Evolutionary conservation across 1,284 basidiomycete genomes (phyloP).

Genomic region (Xerocomus minutiporus): DNA sequence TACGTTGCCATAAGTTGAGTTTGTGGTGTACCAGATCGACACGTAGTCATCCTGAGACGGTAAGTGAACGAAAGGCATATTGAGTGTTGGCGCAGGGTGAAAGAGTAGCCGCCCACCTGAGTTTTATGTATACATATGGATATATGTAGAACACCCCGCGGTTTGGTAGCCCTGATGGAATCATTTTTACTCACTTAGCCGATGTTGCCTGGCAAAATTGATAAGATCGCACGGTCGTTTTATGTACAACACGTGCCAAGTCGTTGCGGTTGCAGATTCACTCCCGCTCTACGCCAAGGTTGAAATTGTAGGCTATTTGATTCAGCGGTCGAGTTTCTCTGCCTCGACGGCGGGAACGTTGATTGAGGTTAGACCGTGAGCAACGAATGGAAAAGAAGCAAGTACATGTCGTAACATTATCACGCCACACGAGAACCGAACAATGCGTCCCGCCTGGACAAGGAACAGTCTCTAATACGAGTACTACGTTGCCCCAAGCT

Average conservation of each 20-base stretch:
- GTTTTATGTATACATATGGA: slow-evolving; percentile 13
- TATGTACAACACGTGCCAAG: not conserved
- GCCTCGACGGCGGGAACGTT: not conserved
- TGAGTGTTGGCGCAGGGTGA: not conserved
- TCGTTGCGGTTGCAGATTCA: not conserved
- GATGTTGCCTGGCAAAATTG: slow-evolving; percentile 28
- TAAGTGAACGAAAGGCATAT: slow-evolving; percentile 70
- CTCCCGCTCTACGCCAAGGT: not conserved
- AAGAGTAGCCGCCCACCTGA: slow-evolving; percentile 4
- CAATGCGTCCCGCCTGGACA: not conserved
- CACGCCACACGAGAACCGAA: slow-evolving; percentile 18
- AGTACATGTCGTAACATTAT: slow-evolving; percentile 11
- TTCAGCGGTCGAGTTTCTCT: not conserved
- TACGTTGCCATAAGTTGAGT: slow-evolving; percentile 49
- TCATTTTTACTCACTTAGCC: slow-evolving; percentile 18
- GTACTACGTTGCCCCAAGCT: not conserved
- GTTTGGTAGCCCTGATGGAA: slow-evolving; percentile 17
- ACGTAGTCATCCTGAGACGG: slow-evolving; percentile 59
- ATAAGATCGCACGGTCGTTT: slow-evolving; percentile 3
- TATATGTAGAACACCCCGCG: slow-evolving; percentile 10
- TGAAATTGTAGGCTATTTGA: no score
- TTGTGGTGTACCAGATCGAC: slow-evolving; percentile 68
- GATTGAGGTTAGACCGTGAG: slow-evolving; percentile 22
- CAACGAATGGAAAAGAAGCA: slow-evolving; percentile 17
- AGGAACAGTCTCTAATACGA: no score